Evolutionary conservation across 2,329 filamentous ascomycete species (phyloP).

Genomic region (Colletotrichum sp.): DNA sequence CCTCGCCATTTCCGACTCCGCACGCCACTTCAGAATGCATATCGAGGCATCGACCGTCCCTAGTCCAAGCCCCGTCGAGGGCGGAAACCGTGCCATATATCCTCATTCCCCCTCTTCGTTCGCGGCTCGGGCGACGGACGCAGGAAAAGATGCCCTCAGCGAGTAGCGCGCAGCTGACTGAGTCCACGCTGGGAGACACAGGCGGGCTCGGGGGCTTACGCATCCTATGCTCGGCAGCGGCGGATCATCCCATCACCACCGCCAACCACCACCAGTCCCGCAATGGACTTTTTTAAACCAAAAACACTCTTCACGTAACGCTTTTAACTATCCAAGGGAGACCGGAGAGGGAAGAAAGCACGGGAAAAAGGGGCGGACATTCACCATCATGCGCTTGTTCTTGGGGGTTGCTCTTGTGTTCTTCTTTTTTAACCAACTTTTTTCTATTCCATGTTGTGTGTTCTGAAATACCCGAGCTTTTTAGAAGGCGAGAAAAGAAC

Average conservation of each 20-base stretch:
- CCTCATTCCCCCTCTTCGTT: neutral
- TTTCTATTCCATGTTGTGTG: conserved; percentile 9
- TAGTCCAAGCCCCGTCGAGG: neutral
- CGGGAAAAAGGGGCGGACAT: neutral
- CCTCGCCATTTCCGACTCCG: neutral
- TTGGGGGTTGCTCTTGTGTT: neutral
- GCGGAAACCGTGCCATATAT: neutral
- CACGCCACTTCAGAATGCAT: neutral
- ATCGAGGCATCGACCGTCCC: neutral
- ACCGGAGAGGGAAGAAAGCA: neutral
- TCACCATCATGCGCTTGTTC: neutral
- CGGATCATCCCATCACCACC: neutral
- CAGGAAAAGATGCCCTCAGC: conserved; percentile 1
- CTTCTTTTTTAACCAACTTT: neutral
- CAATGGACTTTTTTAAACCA: neutral
- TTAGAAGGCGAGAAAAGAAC: conserved; percentile 19
- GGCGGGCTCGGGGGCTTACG: neutral
- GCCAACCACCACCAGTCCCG: neutral
- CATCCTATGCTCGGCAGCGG: neutral
- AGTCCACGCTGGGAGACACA: neutral
- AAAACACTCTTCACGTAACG: conserved; percentile 1
- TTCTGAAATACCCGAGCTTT: conserved; percentile 24
- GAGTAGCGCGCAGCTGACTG: neutral
- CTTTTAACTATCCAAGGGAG: conserved; percentile 4
- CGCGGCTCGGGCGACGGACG: neutral